Percentiles rank a stretch among this genome's conserved stretches.
These are phyloP conservation scores for Trichoderma sp. DNA, from an alignment of 2,329 filamentous ascomycete species.

Conservation along the genomic window DNA sequence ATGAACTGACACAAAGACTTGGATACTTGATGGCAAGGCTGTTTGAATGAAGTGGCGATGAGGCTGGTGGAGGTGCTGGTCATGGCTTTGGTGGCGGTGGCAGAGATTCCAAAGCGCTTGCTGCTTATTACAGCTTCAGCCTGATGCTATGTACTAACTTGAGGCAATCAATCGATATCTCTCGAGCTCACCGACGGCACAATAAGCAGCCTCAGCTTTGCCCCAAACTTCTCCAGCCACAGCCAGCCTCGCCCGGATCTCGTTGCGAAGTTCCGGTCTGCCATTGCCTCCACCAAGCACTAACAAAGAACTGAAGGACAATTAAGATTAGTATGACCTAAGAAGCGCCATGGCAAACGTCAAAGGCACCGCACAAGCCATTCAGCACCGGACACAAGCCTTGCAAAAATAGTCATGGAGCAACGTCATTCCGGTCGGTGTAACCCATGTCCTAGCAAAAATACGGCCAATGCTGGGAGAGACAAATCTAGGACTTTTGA, in stretches of 20 bases:
- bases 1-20: background rate
- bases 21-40: background rate
- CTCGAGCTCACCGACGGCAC: background rate
- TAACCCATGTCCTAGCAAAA: background rate
- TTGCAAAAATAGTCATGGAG: background rate
- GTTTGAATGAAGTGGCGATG: background rate
- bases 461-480: background rate
- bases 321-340: background rate
- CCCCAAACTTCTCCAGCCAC: background rate
- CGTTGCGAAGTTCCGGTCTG: background rate
- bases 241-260: background rate
- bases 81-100: background rate
- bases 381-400: background rate
- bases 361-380: background rate
- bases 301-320: background rate
- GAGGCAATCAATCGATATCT: background rate
- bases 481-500: constrained; percentile 3
- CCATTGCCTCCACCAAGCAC: background rate
- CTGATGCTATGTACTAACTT: background rate
- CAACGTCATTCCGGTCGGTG: constrained; percentile 11
- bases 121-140: background rate
- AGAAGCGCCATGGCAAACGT: background rate
- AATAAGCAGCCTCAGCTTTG: background rate
- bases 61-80: background rate
- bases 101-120: background rate